phyloP scores from a whole-genome alignment of 495 filamentous ascomycete species.

The Terfezia claveryi region DNA sequence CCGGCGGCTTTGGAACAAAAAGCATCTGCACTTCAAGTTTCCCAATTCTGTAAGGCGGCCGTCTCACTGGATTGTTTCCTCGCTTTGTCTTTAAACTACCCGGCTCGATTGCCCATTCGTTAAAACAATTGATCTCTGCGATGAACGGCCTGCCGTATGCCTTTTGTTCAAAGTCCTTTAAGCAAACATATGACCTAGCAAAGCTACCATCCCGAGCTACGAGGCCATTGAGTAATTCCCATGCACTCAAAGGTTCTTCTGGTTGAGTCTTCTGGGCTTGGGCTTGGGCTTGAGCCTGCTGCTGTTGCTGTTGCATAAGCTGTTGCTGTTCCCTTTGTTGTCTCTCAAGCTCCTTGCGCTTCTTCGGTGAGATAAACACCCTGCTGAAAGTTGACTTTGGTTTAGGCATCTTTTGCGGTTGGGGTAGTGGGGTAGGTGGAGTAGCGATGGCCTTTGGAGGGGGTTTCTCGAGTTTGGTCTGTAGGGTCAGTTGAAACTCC shows the following conservation, averaged over 20 bases:
- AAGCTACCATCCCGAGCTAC: slow-evolving; percentile 84
- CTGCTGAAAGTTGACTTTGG: slow-evolving; percentile 61
- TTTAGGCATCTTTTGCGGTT: slow-evolving; percentile 34
- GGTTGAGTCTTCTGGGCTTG: slow-evolving; percentile 42
- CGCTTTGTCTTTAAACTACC: slow-evolving; percentile 82
- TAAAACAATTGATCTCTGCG: slow-evolving; percentile 80
- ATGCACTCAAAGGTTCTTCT: slow-evolving; percentile 39
- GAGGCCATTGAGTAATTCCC: slow-evolving; percentile 68
- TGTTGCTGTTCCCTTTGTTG: slow-evolving; percentile 35
- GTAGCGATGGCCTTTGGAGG: slow-evolving; percentile 24
- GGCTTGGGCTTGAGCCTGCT: slow-evolving; percentile 58
- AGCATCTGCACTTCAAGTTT: slow-evolving; percentile 82
- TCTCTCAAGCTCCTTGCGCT: slow-evolving; percentile 72
- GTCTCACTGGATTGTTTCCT: slow-evolving; percentile 35
- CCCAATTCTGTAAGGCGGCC: slow-evolving; percentile 81
- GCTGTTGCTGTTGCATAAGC: slow-evolving; percentile 33
- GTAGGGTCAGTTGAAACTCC: slow-evolving; percentile 89
- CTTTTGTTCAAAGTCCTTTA: slow-evolving; percentile 71
- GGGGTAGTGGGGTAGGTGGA: slow-evolving; percentile 3
- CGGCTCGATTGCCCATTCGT: slow-evolving; percentile 86
- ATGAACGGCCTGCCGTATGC: slow-evolving; percentile 72
- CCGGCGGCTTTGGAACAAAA: slow-evolving; percentile 81
- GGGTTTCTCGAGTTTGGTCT: slow-evolving; percentile 77
- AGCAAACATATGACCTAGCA: slow-evolving; percentile 70
- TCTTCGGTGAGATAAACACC: slow-evolving; percentile 83